These are phyloP conservation scores for Suhomyces kilbournensis DNA, from an alignment of 805 yeast genomes.

Conservation along the genomic window DNA sequence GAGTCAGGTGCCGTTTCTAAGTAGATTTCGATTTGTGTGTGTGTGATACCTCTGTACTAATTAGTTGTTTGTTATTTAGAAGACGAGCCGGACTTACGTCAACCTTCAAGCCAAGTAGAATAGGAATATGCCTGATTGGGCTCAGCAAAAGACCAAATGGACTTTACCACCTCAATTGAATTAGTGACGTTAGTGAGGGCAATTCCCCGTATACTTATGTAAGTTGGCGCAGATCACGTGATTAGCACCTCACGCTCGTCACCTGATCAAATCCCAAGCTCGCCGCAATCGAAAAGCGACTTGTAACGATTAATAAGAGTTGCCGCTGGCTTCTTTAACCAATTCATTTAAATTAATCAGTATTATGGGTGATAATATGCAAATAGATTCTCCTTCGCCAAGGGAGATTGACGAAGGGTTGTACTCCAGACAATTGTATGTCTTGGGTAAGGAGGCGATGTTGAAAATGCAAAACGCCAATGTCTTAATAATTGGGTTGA, in stretches of 20 bases:
- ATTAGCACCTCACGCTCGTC: not conserved
- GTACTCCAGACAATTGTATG: conserved; percentile 95
- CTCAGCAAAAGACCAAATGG: not conserved
- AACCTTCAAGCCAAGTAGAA: not conserved
- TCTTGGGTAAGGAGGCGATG: conserved; percentile 98
- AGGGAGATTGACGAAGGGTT: conserved; percentile 79
- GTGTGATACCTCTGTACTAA: too few species aligned
- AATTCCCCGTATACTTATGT: too few species aligned
- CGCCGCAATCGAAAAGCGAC: not conserved
- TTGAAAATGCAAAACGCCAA: conserved; percentile 90
- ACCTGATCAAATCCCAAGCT: not conserved
- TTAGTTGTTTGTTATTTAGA: too few species aligned
- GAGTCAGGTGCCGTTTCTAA: too few species aligned
- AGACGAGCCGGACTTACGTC: too few species aligned
- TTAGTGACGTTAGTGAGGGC: too few species aligned
- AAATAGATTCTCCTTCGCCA: conserved; percentile 40
- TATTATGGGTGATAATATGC: conserved; percentile 32
- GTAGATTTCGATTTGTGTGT: too few species aligned
- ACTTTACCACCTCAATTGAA: not conserved
- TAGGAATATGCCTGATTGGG: not conserved
- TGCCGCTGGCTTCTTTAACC: not conserved
- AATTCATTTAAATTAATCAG: not conserved
- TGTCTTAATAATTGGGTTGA: conserved; percentile 85
- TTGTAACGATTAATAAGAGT: not conserved
- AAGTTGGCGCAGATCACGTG: too few species aligned